A percentile compares a stretch with the other conserved stretches of the same genome.
These are phyloP conservation scores for Tetraselmis chui DNA, from an alignment of 139 green algal species.

Conservation along the genomic window DNA sequence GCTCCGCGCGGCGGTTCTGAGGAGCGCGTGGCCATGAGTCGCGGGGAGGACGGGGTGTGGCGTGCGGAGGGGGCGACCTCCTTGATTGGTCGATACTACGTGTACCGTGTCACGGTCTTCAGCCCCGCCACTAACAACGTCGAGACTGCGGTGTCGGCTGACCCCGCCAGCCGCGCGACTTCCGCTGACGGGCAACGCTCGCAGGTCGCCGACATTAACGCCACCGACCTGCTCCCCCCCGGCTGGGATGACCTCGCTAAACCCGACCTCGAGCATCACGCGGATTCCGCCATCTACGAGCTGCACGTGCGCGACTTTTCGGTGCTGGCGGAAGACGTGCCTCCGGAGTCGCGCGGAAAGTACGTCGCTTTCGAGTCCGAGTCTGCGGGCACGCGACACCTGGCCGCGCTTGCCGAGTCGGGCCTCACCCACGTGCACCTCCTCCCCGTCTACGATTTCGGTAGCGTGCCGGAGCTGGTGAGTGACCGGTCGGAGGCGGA, in stretches of 20 bases:
- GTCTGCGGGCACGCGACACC: conserved; percentile 29
- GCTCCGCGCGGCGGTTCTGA: conserved; percentile 1
- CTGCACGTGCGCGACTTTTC: conserved; percentile 88
- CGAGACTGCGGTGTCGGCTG: conserved; percentile 29
- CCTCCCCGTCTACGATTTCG: conserved; percentile 82
- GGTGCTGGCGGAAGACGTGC: conserved; percentile 52
- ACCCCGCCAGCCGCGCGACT: conserved; percentile 71
- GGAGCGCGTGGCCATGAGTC: neutral
- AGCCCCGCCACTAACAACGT: conserved; percentile 37
- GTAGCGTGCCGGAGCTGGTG: conserved; percentile 64
- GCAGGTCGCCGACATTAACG: conserved; percentile 31
- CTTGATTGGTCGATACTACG: neutral
- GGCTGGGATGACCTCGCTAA: conserved; percentile 37
- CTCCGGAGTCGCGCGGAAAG: conserved; percentile 56
- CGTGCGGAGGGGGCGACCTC: neutral
- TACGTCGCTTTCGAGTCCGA: conserved; percentile 65
- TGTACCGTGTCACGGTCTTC: conserved; percentile 48
- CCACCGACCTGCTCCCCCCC: conserved; percentile 26
- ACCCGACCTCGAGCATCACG: conserved; percentile 25
- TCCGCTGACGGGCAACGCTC: conserved; percentile 45
- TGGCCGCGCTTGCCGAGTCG: conserved; percentile 32
- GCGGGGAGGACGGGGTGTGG: conserved; percentile 8
- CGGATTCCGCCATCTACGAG: conserved; percentile 82
- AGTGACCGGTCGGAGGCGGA: neutral
- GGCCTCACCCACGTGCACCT: conserved; percentile 86